Percentiles rank a stretch among this genome's conserved stretches.
phyloP scores from a whole-genome alignment of 2,329 filamentous ascomycete genomes.

The Sporothrix brasiliensis region DNA sequence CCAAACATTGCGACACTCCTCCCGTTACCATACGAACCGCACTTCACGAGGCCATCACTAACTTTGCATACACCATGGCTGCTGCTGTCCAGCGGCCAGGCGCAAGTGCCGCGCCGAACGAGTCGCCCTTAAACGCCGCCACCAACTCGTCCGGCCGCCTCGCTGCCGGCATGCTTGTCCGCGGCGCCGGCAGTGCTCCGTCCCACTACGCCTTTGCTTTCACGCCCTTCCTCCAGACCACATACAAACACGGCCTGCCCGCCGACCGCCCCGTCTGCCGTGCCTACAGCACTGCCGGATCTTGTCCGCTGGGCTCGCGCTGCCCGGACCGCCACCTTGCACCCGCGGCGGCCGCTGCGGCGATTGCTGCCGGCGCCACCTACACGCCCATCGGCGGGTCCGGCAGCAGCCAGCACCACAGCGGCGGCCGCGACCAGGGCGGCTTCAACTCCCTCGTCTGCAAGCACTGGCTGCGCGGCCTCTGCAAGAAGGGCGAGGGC shows the following conservation, averaged over 20 bases:
- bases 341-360: conserved; percentile 31
- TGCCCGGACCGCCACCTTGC: conserved; percentile 81
- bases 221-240: conserved; percentile 78
- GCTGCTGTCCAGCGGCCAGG: conserved; percentile 2
- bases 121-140: conserved; percentile 23
- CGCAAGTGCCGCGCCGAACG: background rate
- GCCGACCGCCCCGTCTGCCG: conserved; percentile 80
- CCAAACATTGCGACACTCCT: background rate
- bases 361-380: conserved; percentile 41
- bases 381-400: conserved; percentile 39
- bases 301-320: conserved; percentile 80
- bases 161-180: conserved; percentile 58
- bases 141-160: conserved; percentile 41
- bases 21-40: background rate
- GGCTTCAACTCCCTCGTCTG: conserved; percentile 85
- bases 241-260: conserved; percentile 81
- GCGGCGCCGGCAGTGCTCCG: conserved; percentile 45
- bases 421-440: conserved; percentile 37
- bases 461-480: conserved; percentile 96
- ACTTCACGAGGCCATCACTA: background rate
- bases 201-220: conserved; percentile 75
- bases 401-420: conserved; percentile 35
- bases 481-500: conserved; percentile 95
- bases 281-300: conserved; percentile 70
- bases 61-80: conserved; percentile 7